Base-by-base conservation (phyloP, 192 early-diverging fungal genomes). In the Borealophlyctis nickersoniae region DNA sequence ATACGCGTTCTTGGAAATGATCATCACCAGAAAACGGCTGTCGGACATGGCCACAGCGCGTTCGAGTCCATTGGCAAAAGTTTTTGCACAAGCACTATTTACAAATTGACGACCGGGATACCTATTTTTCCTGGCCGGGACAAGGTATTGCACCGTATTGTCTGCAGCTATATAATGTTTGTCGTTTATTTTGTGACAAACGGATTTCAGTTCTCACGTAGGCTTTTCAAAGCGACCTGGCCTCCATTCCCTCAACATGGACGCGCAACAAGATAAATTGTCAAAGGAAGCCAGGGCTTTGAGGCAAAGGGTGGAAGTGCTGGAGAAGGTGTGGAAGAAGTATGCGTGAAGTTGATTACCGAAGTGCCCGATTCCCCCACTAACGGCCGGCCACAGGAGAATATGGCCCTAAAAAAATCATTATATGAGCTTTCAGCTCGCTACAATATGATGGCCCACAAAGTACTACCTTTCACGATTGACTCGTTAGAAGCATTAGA, bases 361-460 rank as follows among this genome's bases (percentile, higher is more conserved):
- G 22, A 16, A 2, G 13, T 50, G 28, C 31, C n/a, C 34, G 16
- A 45, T 48, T 14, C 45, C 39, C 13, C 58, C 34, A 45, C 34
- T 30, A 31, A 48, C 19, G 45, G 45, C 45, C 11, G 4, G 29
- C 86, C 19, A 84, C 82, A 88, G 60, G 92, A 94, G 68, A 94
- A 92, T 68, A 80, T 75, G 33, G 79, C 82, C 9, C 75, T 94
- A 23, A 94, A 94, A 56, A 92, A 92, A 67, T 87, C 84, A 7
- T 81, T 94, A 30, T 92, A 86, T 61, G 91, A 94, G 31, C 77
- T 94, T 34, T 90, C 89, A 0, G 79, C 80, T 23, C 72, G 81
- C 23, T 94, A 88, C 72, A 85, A 87, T 5, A 39, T 60, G 9
- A 28, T 73, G 7, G 60, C 66, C 7, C 74, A 76, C 54, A 71